Base-by-base conservation (phyloP, 2,329 filamentous ascomycete species). In the Dothidotthia symphoricarpi region DNA sequence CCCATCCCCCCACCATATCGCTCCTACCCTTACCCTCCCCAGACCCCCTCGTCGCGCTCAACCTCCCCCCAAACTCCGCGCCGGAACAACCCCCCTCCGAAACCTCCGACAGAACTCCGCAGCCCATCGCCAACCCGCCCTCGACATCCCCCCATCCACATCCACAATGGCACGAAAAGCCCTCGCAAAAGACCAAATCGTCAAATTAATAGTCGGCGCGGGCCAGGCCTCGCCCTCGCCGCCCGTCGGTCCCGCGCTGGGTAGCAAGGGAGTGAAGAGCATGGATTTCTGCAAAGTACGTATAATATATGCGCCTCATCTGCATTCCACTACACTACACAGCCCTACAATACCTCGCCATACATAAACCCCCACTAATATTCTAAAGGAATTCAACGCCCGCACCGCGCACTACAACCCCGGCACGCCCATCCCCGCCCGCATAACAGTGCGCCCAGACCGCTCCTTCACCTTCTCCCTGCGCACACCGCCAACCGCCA, bases 271-370 rank as follows among this genome's bases (percentile, higher is more conserved):
- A 76, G 86, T 98, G 47, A 98, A 98, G 76, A 94, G 87, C 41
- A 98, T 98, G 85, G 93, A 98, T 72, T 98, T 97, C 69, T 97
- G 93, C 82, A 97, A 97, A 79, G 91, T 95, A 67, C 40, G 63
- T n/a, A n/a, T n/a, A n/a, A n/a, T n/a, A n/a, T n/a, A n/a, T n/a
- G n/a, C n/a, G n/a, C n/a, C n/a, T n/a, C n/a, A n/a, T n/a, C n/a
- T n/a, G n/a, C n/a, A n/a, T n/a, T n/a, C n/a, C n/a, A n/a, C n/a
- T n/a, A n/a, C n/a, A n/a, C n/a, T n/a, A n/a, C n/a, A n/a, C n/a
- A n/a, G n/a, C n/a, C n/a, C n/a, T n/a, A n/a, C n/a, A n/a, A n/a
- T n/a, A n/a, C n/a, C n/a, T n/a, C n/a, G n/a, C n/a, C n/a, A n/a
- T n/a, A n/a, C n/a, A n/a, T n/a, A n/a, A n/a, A n/a, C n/a, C n/a